A percentile compares a stretch with the other conserved stretches of the same genome.
Conservation (phyloP, 2,329 filamentous ascomycete genomes). For the Aspergillus quadrilineatus region DNA sequence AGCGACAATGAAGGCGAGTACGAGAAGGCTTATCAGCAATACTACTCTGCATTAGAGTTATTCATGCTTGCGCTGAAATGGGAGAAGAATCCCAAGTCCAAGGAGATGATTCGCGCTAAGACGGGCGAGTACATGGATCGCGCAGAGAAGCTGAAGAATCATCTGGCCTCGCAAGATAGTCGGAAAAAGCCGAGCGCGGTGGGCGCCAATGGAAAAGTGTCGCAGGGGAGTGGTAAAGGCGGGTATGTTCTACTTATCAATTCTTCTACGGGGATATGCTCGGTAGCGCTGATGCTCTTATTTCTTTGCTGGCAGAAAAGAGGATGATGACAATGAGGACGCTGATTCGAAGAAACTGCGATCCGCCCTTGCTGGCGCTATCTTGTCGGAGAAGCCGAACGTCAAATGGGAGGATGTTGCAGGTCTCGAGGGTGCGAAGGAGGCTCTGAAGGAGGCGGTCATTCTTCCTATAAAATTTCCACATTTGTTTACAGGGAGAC, state of each 20-base stretch:
- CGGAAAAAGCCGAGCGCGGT: slow-evolving; percentile 54
- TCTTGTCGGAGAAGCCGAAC: slow-evolving; percentile 92
- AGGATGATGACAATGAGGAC: slow-evolving; percentile 66
- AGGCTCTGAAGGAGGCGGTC: slow-evolving; percentile 95
- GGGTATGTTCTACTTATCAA: slow-evolving; percentile 28
- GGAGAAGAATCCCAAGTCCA: slow-evolving; percentile 97
- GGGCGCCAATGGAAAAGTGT: slow-evolving; percentile 51
- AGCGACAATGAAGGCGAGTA: slow-evolving; percentile 94
- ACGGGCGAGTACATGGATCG: slow-evolving; percentile 97
- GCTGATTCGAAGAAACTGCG: slow-evolving; percentile 94
- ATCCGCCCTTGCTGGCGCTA: slow-evolving; percentile 85
- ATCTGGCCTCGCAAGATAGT: slow-evolving; percentile 66
- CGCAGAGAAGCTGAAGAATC: slow-evolving; percentile 94
- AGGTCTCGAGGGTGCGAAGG: slow-evolving; percentile 88
- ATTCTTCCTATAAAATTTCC: slow-evolving; percentile 98
- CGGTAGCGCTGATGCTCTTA: slow-evolving; percentile 5
- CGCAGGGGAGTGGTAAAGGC: slow-evolving; percentile 54
- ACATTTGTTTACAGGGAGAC: slow-evolving; percentile 90
- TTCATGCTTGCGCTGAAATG: slow-evolving; percentile 99
- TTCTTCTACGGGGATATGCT: neutral
- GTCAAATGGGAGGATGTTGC: slow-evolving; percentile 98
- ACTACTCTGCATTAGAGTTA: slow-evolving; percentile 93
- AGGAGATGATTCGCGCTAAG: slow-evolving; percentile 96
- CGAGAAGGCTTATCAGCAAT: slow-evolving; percentile 92
- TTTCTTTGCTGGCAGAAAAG: slow-evolving; percentile 35